Evolutionary conservation across 768 basidiomycete species (phyloP), one percentile per base, ranked within the genome.

Genomic region (Termitomyces sp.): DNA sequence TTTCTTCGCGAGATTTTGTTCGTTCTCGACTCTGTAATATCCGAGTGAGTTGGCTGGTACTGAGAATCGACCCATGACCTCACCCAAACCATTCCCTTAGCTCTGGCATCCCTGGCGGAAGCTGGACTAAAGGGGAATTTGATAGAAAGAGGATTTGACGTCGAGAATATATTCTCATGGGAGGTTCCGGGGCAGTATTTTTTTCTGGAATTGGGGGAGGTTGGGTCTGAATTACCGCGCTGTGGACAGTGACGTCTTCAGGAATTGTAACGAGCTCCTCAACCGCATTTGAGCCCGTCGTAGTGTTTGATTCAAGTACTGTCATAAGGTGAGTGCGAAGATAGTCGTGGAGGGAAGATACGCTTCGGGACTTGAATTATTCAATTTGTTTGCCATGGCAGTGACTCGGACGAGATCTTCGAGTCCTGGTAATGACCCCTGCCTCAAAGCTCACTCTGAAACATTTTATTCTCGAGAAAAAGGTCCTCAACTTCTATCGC

Each of bases 31-130:
- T 33, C 80, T 82, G 50, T 51, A 11, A 8, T 10, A 47, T 52
- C 35, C 52, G 56, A 52, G 63, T 61, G 61, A 66, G 61, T 55
- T 60, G 53, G 33, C 65, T 57, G 59, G 57, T 59, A 57, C 61
- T 52, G 38, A 52, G 32, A 54, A 40, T 53, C 49, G 24, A 57
- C 40, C n/a, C 60, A 5, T 58, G 54, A 40, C 75, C 84, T 58
- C 69, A 94, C 92, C 92, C 92, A 72, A 93, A 94, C 92, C 92
- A 94, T 47, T 87, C 84, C 74, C 86, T 92, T 52, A 94, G 74
- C 47, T 82, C 76, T 51, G 92, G 92, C 92, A 94, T 92, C 62
- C 83, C 82, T 52, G 74, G 67, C 6, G 92, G 92, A 26, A 78
- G 74, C 59, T 80, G 76, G 26, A 94, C 87, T 41, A 93, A 74